These are phyloP conservation scores for Fragaria iinumae DNA, from an alignment of 306 rosid genomes.

Conservation along the genomic window DNA sequence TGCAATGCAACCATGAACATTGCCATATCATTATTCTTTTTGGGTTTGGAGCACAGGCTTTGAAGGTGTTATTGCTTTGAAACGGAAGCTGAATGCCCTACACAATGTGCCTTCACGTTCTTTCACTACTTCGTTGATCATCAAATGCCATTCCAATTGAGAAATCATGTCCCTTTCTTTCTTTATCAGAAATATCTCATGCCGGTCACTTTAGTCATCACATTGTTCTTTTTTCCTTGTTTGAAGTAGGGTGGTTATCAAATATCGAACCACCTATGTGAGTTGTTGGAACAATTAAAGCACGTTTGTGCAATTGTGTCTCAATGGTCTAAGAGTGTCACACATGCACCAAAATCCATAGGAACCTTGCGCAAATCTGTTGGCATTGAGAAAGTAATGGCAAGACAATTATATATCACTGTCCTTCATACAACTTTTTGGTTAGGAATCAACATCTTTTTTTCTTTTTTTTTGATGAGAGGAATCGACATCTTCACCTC, in stretches of 20 bases:
- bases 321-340: not conserved
- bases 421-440: no score
- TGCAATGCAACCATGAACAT: not conserved
- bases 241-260: not conserved
- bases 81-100: constrained; percentile 1
- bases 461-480: no score
- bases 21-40: not conserved
- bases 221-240: constrained; percentile 1
- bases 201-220: constrained; percentile 24
- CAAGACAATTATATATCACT: no score
- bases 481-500: no score
- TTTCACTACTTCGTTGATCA: not conserved
- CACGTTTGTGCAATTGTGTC: not conserved
- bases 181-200: constrained; percentile 15
- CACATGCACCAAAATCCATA: not conserved
- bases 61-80: not conserved
- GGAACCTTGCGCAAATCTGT: not conserved
- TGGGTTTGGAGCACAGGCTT: not conserved
- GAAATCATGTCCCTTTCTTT: not conserved
- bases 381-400: not conserved
- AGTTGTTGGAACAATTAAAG: not conserved
- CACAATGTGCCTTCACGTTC: constrained; percentile 16
- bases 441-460: no score
- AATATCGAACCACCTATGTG: constrained; percentile 6
- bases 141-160: not conserved